Base-by-base conservation (phyloP, 495 filamentous ascomycete genomes). In the Zalerion maritima region DNA sequence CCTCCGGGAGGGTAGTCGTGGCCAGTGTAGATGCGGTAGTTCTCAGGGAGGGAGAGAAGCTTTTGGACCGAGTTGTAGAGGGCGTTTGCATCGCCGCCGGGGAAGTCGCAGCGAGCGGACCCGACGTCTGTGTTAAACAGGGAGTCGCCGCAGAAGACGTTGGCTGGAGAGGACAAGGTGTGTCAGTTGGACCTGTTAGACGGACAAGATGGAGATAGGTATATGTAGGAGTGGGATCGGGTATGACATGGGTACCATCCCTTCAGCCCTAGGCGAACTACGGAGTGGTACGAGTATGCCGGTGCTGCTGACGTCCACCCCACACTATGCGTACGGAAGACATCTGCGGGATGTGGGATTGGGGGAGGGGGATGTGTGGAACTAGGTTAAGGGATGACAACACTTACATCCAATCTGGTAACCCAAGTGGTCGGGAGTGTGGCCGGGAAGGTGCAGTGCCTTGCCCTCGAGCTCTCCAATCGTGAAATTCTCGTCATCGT, bases 61-160 rank as follows among this genome's bases (percentile, higher is more conserved):
- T 43, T 62, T 6, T 41, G 47, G 11, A 38, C 55, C 0, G 69
- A 71, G 10, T 38, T 21, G 32, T 37, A 75, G 1, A 75, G 52
- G 2, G 36, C 41, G 3, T 29, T 36, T 4, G 66, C 61, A 21
- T 48, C 44, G n/a, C 71, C 70, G 16, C 62, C 63, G 4, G 69
- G 71, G 37, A 76, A 75, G 37, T 75, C 71, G 36, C 64, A 69
- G 14, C 71, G 57, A 3, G 70, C 71, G 2, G 64, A 61, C 14
- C 70, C 71, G 13, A 76, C 49, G 35, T 75, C 71, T 5, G 52
- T 43, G 38, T 73, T 55, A 52, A 74, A 73, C 31, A 76, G 43
- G 5, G 69, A 69, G 46, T 75, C 72, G 12, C 71, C 71, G 26
- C 55, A 58, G 46, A 75, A 75, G n/a, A 73, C 49, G 36, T 74